Percentiles rank a stretch among this genome's conserved stretches.
Evolutionary conservation across 345 rosid species (phyloP).

Genomic region (Cardiospermum halicacabum): DNA sequence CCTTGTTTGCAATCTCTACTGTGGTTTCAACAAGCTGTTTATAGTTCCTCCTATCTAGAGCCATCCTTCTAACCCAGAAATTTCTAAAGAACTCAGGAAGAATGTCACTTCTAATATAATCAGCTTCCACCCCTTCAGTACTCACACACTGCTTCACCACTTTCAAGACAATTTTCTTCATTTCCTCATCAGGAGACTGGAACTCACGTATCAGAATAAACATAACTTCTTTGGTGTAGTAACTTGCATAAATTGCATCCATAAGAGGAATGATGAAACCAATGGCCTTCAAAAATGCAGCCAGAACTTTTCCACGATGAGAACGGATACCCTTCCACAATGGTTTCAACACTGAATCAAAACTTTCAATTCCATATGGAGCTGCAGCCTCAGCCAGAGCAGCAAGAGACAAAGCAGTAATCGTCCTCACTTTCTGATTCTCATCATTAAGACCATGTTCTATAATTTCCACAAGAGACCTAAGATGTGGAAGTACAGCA

Average conservation of each 20-base stretch:
- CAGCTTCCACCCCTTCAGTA: conserved; percentile 96
- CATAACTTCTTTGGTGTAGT: conserved; percentile 98
- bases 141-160: conserved; percentile 99
- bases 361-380: conserved; percentile 98
- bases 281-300: conserved; percentile 98
- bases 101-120: conserved; percentile 82
- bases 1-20: conserved; percentile 93
- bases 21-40: conserved; percentile 96
- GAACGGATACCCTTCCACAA: conserved; percentile 98
- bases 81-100: conserved; percentile 88
- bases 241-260: conserved; percentile 95
- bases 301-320: conserved; percentile 97
- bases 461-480: conserved; percentile 89
- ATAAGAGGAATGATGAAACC: conserved; percentile 97
- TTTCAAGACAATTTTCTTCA: conserved; percentile 96
- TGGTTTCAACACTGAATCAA: conserved; percentile 94
- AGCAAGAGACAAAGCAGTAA: conserved; percentile 97
- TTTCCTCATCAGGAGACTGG: conserved; percentile 98
- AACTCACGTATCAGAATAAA: conserved; percentile 91
- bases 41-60: conserved; percentile 89
- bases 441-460: conserved; percentile 96
- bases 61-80: conserved; percentile 98
- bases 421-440: conserved; percentile 96
- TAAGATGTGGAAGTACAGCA: conserved; percentile 94
- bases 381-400: conserved; percentile 99